Base-by-base conservation (phyloP, 495 filamentous ascomycete genomes). In the Trichoderma gamsii region DNA sequence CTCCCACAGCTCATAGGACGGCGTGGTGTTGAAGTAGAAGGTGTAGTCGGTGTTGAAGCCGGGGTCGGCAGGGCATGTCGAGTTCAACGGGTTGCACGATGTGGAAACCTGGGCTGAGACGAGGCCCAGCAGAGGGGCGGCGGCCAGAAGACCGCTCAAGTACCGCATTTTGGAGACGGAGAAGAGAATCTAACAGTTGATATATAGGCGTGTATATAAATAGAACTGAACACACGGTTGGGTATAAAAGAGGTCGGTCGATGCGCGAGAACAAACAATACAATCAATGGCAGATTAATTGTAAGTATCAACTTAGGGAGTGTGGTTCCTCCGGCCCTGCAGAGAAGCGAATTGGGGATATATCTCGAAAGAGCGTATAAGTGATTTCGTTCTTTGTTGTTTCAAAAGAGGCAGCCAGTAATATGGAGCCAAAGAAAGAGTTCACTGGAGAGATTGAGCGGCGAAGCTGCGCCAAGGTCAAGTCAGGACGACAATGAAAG, bases 11-110 rank as follows among this genome's bases (percentile, higher is more conserved):
- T 84, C 78, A 43, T 78, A 74, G 3, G 81, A 81, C 0, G 86
- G 86, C 4, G 83, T 79, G 21, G 83, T 84, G 80, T 93, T 93
- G 79, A 93, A 89, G 72, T 85, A 81, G 70, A 77, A 83, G 75
- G 84, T 85, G 70, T 76, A 61, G 66, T 76, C 79, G 64, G 82
- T 82, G 61, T 82, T 81, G 59, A 94, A 79, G 66, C 88, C 92
- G 15, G 83, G 82, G 74, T 93, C 80, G 38, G 86, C 73, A 11
- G 87, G 81, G 74, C 90, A 93, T 3, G 82, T 80, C 65, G 78
- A 77, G 67, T 92, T 83, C 67, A 83, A 80, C 49, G 82, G 91
- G 71, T 91, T 83, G 82, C 92, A 96, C 29, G 78, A 72, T 15
- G 89, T 90, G 61, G 71, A 86, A 41, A 88, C 87, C 72, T 91